A percentile compares a stretch with the other conserved stretches of the same genome.
These are phyloP conservation scores for Rugosomyces carneus DNA, from an alignment of 1,284 basidiomycete species.

Conservation along the genomic window DNA sequence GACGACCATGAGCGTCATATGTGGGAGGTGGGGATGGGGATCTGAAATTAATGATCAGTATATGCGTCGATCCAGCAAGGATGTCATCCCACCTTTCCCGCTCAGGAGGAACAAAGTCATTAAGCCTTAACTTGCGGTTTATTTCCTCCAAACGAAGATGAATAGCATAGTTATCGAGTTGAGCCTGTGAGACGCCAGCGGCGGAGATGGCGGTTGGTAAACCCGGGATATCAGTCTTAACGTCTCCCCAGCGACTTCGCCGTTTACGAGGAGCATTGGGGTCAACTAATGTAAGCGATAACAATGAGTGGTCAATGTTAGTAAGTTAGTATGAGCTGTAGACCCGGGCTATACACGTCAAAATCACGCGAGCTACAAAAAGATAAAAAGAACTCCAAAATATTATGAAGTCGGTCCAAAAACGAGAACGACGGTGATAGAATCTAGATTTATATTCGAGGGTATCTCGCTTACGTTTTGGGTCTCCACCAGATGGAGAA, in stretches of 20 bases:
- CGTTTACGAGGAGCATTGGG: constrained; percentile 84
- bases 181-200: constrained; percentile 83
- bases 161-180: constrained; percentile 94
- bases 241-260: constrained; percentile 93
- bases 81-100: constrained; percentile 67
- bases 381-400: constrained; percentile 9
- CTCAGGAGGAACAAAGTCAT: constrained; percentile 95
- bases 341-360: constrained; percentile 30
- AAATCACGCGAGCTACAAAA: constrained; percentile 18
- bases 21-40: constrained; percentile 96
- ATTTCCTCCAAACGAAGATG: constrained; percentile 96
- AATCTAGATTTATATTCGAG: constrained; percentile 9
- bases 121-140: constrained; percentile 87
- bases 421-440: constrained; percentile 9
- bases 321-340: constrained; percentile 49
- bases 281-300: constrained; percentile 50
- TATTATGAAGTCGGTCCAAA: constrained; percentile 16
- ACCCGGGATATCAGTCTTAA: constrained; percentile 82
- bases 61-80: constrained; percentile 18
- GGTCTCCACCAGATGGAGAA: constrained; percentile 43
- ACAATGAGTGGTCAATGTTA: constrained; percentile 45
- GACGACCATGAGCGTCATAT: constrained; percentile 93
- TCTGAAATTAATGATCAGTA: constrained; percentile 35
- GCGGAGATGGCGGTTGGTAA: constrained; percentile 90
- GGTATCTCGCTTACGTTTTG: constrained; percentile 46